Base-by-base conservation (phyloP, 2,329 filamentous ascomycete species). In the Colletotrichum spaethianum region DNA sequence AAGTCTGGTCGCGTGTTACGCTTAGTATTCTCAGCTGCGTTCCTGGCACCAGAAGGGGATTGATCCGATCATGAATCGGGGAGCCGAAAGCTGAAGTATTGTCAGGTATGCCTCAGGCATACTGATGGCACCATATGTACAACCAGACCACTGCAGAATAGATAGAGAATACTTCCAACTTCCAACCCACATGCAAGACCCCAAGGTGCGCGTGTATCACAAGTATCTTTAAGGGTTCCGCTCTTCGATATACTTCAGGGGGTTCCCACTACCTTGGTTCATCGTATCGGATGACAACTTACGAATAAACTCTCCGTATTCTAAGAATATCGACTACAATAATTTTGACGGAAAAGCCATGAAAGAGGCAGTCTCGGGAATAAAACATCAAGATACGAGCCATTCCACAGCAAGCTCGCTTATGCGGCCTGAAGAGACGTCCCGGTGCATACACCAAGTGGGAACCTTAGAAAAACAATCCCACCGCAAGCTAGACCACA, bases 1-100 rank as follows among this genome's bases (percentile, higher is more conserved):
- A 75, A 78, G 55, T 76, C 77, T 48, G 83, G 82, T 1, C 81
- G 81, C 1, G 75, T 84, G 2, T 69, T 79, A 2, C 77, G 73
- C 63, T 64, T 75, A 9, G 79, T 75, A 12, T 82, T 59, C 16
- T 62, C 42, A 31, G 40, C 50, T 57, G 57, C 69, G 7, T 63
- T 68, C 2, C 18, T 63, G 1, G 20, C 50, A 2, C 20, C 64
- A 9, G 64, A 57, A 63, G 64, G 64, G 44, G 16, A 12, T 9
- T 11, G 3, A n/a, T 3, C 11, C 33, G 36, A 12, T n/a, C 7
- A 28, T 33, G 16, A 33, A 11, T 28, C 1, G 20, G 31, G 62
- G 23, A 56, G 3, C 1, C 4, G 6, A 14, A 20, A 23, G 53
- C 11, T 36, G 8, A 36, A n/a, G 12, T 44, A n/a, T n/a, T n/a